Evolutionary conservation across 1,139 yeast genomes (phyloP).

Genomic region (Pichia sp.): DNA sequence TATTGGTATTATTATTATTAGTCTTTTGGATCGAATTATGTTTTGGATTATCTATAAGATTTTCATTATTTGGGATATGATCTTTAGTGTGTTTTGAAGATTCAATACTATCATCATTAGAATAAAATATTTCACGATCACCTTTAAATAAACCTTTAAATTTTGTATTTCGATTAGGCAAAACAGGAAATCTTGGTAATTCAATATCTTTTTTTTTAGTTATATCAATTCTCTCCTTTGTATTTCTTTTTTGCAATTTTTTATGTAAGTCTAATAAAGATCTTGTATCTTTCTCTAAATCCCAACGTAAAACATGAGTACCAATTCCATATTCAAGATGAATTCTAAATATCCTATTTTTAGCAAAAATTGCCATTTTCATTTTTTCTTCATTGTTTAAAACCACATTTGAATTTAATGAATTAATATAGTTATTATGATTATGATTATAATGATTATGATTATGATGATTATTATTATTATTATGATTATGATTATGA

Average conservation of each 20-base stretch:
- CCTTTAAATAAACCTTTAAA: slow-evolving; percentile 11
- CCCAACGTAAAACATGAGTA: slow-evolving; percentile 72
- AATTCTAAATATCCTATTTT: slow-evolving; percentile 49
- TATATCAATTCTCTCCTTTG: slow-evolving; percentile 30
- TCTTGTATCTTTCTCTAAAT: slow-evolving; percentile 62
- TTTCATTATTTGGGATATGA: background rate
- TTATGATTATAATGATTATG: background rate
- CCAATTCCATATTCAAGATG: slow-evolving; percentile 90
- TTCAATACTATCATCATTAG: background rate
- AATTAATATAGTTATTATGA: background rate
- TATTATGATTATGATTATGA: background rate
- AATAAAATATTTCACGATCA: slow-evolving; percentile 1
- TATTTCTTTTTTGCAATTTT: slow-evolving; percentile 44
- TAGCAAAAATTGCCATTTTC: slow-evolving; percentile 19
- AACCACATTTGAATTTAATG: background rate
- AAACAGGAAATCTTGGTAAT: slow-evolving; percentile 39
- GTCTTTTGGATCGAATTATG: background rate
- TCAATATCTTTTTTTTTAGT: slow-evolving; percentile 28
- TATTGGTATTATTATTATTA: background rate
- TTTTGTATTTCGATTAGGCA: slow-evolving; percentile 10
- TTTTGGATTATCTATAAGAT: background rate
- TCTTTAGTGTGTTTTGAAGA: background rate
- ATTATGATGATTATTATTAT: too few species aligned
- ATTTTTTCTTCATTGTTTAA: slow-evolving; percentile 4
- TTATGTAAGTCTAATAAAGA: slow-evolving; percentile 68